Evolutionary conservation across 192 early-diverging fungal genomes (phyloP).

Genomic region (Backusella psychrophila): DNA sequence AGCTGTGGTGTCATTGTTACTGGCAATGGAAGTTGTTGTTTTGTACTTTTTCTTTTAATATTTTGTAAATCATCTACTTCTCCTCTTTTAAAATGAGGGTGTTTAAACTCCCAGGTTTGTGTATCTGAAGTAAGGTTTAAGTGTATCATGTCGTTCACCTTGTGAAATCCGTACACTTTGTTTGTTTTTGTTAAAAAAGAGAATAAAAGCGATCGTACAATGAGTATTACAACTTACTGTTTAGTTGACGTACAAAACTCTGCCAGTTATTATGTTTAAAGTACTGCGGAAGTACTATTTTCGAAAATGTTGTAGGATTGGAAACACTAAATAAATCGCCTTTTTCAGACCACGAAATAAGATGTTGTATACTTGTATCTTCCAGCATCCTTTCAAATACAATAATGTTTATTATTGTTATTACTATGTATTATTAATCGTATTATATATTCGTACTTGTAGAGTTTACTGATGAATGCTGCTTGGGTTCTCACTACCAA

Average conservation of each 20-base stretch:
- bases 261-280: constrained; percentile 30
- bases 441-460: constrained; percentile 5
- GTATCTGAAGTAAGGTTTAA: constrained; percentile 5
- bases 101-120: constrained; percentile 24
- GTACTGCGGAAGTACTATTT: constrained; percentile 17
- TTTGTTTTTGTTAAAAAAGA: neutral
- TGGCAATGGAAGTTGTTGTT: neutral
- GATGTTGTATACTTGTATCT: constrained; percentile 5
- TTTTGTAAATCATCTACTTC: neutral
- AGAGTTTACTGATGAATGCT: constrained; percentile 10
- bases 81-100: constrained; percentile 15
- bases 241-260: constrained; percentile 25
- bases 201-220: neutral
- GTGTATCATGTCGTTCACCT: constrained; percentile 20
- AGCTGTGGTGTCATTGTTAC: neutral
- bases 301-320: constrained; percentile 16
- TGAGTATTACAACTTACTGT: constrained; percentile 16
- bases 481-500: constrained; percentile 11
- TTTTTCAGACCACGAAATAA: constrained; percentile 25
- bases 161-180: constrained; percentile 25
- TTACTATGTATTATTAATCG: neutral
- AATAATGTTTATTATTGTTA: neutral
- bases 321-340: constrained; percentile 17
- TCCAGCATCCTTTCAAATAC: constrained; percentile 16
- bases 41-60: constrained; percentile 14